These are phyloP conservation scores for Cetraspora pellucida DNA, from an alignment of 192 early-diverging fungal species.

Conservation along the genomic window DNA sequence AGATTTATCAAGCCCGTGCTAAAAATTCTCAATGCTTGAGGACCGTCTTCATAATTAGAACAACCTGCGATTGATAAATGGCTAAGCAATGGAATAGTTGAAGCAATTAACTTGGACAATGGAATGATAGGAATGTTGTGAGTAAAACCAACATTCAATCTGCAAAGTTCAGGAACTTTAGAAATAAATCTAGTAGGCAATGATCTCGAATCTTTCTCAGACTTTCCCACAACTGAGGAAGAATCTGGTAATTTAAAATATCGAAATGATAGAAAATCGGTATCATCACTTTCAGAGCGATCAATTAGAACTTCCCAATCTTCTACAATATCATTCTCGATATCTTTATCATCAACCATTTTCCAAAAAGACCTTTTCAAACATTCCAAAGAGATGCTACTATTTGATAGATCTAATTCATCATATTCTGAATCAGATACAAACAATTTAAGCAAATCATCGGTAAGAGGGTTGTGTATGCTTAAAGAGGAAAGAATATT, in stretches of 20 bases:
- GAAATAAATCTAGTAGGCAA: not conserved
- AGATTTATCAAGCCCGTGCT: constrained; percentile 24
- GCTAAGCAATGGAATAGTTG: constrained; percentile 26
- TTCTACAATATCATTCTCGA: constrained; percentile 16
- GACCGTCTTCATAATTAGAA: constrained; percentile 9
- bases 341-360: constrained; percentile 9
- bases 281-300: constrained; percentile 5
- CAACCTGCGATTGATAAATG: constrained; percentile 37
- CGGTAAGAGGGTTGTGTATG: constrained; percentile 15
- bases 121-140: constrained; percentile 8
- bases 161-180: constrained; percentile 8
- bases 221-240: not conserved
- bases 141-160: constrained; percentile 17
- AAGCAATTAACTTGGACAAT: not conserved
- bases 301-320: constrained; percentile 26
- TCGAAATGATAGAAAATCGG: constrained; percentile 5
- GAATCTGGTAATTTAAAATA: not conserved
- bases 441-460: constrained; percentile 24
- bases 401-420: constrained; percentile 27
- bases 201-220: not conserved
- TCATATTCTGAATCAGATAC: constrained; percentile 12
- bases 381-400: constrained; percentile 11
- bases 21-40: constrained; percentile 17
- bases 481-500: constrained; percentile 14
- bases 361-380: constrained; percentile 29